Conservation (phyloP, 1,284 basidiomycete genomes). For the Pulveroboletus ridleyi region DNA sequence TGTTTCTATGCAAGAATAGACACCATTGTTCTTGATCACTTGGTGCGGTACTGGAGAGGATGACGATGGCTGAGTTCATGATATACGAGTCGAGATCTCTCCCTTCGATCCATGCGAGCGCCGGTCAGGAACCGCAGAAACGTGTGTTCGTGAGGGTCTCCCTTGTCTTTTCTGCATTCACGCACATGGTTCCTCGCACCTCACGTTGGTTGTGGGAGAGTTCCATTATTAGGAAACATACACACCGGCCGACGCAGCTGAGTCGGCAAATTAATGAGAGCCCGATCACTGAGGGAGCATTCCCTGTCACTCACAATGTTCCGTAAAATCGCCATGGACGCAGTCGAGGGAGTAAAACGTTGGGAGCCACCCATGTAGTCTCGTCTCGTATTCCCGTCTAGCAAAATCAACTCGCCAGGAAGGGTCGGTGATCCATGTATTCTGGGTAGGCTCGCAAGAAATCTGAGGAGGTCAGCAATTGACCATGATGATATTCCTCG, state of each 20-base stretch:
- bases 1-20: background rate
- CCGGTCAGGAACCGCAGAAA: background rate
- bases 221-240: no score
- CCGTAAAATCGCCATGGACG: constrained; percentile 66
- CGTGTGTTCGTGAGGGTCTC: no score
- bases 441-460: constrained; percentile 53
- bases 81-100: background rate
- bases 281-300: no score
- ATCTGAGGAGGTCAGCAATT: constrained; percentile 39
- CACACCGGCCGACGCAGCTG: no score
- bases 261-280: no score
- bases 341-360: constrained; percentile 76
- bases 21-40: background rate
- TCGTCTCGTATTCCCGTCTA: constrained; percentile 66
- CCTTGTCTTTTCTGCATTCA: no score
- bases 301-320: constrained; percentile 78
- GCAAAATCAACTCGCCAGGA: constrained; percentile 74
- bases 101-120: background rate
- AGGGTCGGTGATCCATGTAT: constrained; percentile 72
- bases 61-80: background rate
- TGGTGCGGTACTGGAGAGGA: background rate
- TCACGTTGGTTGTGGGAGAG: no score
- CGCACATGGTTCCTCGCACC: no score
- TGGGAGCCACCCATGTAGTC: constrained; percentile 79
- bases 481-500: no score